These are phyloP conservation scores for Candida quercuum DNA, from an alignment of 805 yeast species.

Conservation along the genomic window DNA sequence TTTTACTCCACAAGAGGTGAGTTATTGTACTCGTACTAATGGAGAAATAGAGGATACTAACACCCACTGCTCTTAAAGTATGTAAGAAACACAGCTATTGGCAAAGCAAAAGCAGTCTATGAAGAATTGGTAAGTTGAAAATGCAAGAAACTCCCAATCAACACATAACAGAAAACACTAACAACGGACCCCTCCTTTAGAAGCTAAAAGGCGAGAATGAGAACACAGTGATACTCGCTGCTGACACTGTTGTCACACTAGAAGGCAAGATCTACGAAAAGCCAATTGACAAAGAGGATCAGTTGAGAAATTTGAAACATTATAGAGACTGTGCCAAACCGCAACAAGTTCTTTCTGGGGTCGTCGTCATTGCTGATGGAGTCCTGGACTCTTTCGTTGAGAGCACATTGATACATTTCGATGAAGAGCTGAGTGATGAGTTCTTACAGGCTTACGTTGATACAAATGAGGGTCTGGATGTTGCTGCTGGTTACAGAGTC, in stretches of 20 bases:
- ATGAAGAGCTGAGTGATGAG: constrained; percentile 42
- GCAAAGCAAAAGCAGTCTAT: constrained; percentile 63
- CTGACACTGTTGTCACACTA: constrained; percentile 74
- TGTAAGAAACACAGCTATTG: constrained; percentile 63
- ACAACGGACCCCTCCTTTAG: not conserved
- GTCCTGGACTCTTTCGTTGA: constrained; percentile 30
- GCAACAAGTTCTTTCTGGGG: constrained; percentile 50
- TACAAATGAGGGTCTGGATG: constrained; percentile 68
- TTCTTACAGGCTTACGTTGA: constrained; percentile 57
- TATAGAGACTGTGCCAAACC: constrained; percentile 41
- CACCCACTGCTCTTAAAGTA: constrained; percentile 32
- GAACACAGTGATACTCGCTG: constrained; percentile 42
- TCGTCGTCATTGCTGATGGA: constrained; percentile 34
- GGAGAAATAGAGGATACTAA: constrained; percentile 3
- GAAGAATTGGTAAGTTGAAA: constrained; percentile 30
- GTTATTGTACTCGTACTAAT: constrained; percentile 10
- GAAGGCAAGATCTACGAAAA: constrained; percentile 69
- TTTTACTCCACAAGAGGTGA: constrained; percentile 38
- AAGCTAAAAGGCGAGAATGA: constrained; percentile 23
- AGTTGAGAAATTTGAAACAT: constrained; percentile 41
- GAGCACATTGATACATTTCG: constrained; percentile 36
- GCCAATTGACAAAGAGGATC: constrained; percentile 54
- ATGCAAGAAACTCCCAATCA: constrained; percentile 1
- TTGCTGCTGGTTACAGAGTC: constrained; percentile 90
- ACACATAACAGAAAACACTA: not conserved